Conservation (phyloP, 2,329 filamentous ascomycete species). For the Epicoccum sorghinum region DNA sequence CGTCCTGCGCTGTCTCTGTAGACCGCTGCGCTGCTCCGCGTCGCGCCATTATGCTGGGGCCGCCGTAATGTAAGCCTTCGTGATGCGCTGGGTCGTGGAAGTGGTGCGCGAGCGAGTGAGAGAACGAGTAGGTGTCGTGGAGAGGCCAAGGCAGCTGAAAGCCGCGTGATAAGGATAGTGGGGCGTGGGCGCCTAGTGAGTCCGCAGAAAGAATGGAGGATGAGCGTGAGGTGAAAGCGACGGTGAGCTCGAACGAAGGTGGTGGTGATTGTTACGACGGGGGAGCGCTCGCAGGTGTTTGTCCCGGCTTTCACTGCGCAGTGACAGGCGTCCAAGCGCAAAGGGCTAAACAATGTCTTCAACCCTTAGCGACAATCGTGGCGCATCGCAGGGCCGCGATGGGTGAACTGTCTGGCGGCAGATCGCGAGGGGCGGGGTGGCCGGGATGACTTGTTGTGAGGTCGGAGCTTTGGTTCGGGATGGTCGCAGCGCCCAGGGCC, state of each 20-base stretch:
- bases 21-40: slow-evolving; percentile 23
- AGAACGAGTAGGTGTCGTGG: no score
- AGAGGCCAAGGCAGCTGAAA: background rate
- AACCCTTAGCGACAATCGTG: slow-evolving; percentile 11
- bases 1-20: slow-evolving; percentile 25
- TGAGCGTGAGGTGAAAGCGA: slow-evolving; percentile 17
- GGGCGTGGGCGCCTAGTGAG: slow-evolving; percentile 4
- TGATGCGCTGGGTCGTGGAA: slow-evolving; percentile 1
- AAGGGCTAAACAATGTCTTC: slow-evolving; percentile 11
- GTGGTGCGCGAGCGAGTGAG: background rate
- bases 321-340: slow-evolving; percentile 17
- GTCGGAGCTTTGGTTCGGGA: slow-evolving; percentile 16
- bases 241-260: slow-evolving; percentile 23
- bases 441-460: slow-evolving; percentile 22
- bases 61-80: slow-evolving; percentile 14
- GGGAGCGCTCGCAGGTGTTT: slow-evolving; percentile 18
- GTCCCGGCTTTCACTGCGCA: slow-evolving; percentile 20
- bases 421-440: slow-evolving; percentile 16
- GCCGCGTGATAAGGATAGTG: slow-evolving; percentile 2
- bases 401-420: slow-evolving; percentile 7
- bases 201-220: slow-evolving; percentile 1
- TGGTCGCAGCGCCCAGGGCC: slow-evolving; percentile 11
- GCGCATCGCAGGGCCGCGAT: slow-evolving; percentile 14
- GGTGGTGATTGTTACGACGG: slow-evolving; percentile 19
- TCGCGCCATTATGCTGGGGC: slow-evolving; percentile 27